A percentile compares a stretch with the other conserved stretches of the same genome.
These are phyloP conservation scores for Mycena belliarum DNA, from an alignment of 768 basidiomycete species.

Conservation along the genomic window DNA sequence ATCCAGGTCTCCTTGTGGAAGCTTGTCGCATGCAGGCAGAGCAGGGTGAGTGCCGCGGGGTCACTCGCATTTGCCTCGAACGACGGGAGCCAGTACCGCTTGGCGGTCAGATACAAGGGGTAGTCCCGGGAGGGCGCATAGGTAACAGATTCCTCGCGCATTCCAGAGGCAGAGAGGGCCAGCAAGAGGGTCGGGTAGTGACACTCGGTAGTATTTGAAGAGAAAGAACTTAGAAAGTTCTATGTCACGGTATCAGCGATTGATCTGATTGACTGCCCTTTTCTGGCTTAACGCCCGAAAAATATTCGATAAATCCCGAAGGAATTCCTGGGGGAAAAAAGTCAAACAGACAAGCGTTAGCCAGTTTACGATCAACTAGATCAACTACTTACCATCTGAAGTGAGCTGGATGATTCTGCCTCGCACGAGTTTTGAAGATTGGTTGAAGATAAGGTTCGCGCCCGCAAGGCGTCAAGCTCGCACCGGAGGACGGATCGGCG, in stretches of 20 bases:
- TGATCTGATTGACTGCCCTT: neutral
- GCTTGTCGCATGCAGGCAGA: conserved; percentile 69
- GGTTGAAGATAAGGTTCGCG: neutral
- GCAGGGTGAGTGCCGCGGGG: conserved; percentile 51
- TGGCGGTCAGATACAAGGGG: conserved; percentile 54
- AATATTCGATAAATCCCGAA: too few species aligned
- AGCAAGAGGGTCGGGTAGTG: neutral
- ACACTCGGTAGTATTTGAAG: conserved; percentile 13
- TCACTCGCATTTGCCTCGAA: conserved; percentile 37
- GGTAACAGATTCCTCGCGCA: conserved; percentile 26
- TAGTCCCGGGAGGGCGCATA: conserved; percentile 44
- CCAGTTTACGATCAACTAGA: too few species aligned
- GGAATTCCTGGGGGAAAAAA: too few species aligned
- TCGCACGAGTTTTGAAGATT: too few species aligned
- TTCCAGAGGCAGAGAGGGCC: neutral
- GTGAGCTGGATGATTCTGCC: too few species aligned
- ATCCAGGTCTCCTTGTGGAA: conserved; percentile 80
- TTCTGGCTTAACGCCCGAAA: neutral
- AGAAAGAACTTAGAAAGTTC: neutral
- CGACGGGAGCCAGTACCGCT: conserved; percentile 52
- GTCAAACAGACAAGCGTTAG: too few species aligned
- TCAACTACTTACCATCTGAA: too few species aligned
- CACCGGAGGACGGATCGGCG: conserved; percentile 3
- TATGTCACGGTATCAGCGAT: too few species aligned
- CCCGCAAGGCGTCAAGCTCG: neutral